These are phyloP conservation scores for Punctularia strigosozonata DNA, from an alignment of 768 basidiomycete species.

Conservation along the genomic window DNA sequence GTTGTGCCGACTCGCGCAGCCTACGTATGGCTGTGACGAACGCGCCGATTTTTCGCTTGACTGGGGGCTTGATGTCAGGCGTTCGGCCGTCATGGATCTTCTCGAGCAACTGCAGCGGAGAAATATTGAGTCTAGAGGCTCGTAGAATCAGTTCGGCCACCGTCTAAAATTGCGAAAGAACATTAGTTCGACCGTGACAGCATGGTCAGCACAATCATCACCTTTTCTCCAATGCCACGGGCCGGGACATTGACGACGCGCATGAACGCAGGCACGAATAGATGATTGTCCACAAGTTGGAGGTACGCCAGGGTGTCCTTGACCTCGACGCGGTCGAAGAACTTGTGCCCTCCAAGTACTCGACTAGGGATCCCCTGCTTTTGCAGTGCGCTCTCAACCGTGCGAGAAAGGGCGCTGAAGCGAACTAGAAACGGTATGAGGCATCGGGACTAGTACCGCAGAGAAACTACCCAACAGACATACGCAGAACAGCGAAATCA, in stretches of 20 bases:
- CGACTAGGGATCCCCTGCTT: slow-evolving; percentile 67
- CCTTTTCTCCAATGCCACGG: slow-evolving; percentile 72
- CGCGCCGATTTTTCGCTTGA: slow-evolving; percentile 47
- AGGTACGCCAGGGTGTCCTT: slow-evolving; percentile 78
- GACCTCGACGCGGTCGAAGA: slow-evolving; percentile 81
- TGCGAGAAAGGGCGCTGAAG: slow-evolving; percentile 68
- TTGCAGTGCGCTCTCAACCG: slow-evolving; percentile 66
- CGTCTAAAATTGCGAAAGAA: slow-evolving; percentile 28
- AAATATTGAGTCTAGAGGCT: slow-evolving; percentile 36
- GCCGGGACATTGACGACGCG: slow-evolving; percentile 66
- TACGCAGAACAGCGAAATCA: slow-evolving; percentile 79
- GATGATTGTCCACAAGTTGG: slow-evolving; percentile 69
- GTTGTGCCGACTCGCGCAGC: slow-evolving; percentile 38
- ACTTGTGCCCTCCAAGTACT: slow-evolving; percentile 72
- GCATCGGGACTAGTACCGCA: slow-evolving; percentile 1
- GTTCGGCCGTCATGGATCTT: slow-evolving; percentile 47
- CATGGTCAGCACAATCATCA: too few relatives aligned
- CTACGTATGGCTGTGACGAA: slow-evolving; percentile 48
- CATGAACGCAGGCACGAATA: slow-evolving; percentile 51
- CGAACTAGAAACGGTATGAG: slow-evolving; percentile 39
- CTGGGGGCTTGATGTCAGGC: slow-evolving; percentile 53
- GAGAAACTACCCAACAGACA: slow-evolving; percentile 14
- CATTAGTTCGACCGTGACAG: background rate
- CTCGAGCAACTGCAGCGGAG: slow-evolving; percentile 51
- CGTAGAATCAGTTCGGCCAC: slow-evolving; percentile 42